Conservation (phyloP, 2,329 filamentous ascomycete genomes). For the Chaetomium olivaceum region DNA sequence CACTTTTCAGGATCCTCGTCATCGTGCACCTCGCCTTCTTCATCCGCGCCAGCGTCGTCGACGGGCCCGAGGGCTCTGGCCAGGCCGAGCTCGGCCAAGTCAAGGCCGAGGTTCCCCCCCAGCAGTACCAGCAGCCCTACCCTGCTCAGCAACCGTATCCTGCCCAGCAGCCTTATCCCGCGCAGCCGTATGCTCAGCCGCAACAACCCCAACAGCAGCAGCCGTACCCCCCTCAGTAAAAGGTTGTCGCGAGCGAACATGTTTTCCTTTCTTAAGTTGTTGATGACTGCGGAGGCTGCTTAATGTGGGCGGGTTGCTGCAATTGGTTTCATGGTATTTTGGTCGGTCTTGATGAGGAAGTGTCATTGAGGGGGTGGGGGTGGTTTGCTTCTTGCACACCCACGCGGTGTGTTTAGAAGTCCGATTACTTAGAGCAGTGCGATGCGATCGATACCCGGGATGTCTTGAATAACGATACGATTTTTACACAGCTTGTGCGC, state of each 20-base stretch:
- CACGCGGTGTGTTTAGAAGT: neutral
- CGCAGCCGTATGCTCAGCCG: conserved; percentile 13
- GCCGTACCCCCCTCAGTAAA: conserved; percentile 12
- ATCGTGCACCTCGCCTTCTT: conserved; percentile 45
- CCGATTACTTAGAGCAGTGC: neutral
- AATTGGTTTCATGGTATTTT: neutral
- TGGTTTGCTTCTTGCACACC: neutral
- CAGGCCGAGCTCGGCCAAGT: conserved; percentile 38
- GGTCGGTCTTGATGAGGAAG: neutral
- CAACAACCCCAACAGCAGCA: conserved; percentile 8
- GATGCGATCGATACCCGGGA: conserved; percentile 10
- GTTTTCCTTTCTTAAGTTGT: neutral
- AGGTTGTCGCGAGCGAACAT: neutral
- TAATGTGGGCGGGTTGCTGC: neutral
- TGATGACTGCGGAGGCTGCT: neutral
- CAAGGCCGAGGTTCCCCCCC: conserved; percentile 29
- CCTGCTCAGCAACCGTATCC: conserved; percentile 20
- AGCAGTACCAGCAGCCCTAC: conserved; percentile 19
- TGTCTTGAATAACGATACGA: neutral
- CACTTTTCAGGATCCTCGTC: conserved; percentile 40
- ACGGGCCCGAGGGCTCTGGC: conserved; percentile 24
- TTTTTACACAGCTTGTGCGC: neutral
- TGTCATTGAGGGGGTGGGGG: neutral
- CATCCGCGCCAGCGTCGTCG: conserved; percentile 38
- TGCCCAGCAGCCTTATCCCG: conserved; percentile 17